phyloP scores from a whole-genome alignment of 129 eudicot species.

The Deinandra increscens region DNA sequence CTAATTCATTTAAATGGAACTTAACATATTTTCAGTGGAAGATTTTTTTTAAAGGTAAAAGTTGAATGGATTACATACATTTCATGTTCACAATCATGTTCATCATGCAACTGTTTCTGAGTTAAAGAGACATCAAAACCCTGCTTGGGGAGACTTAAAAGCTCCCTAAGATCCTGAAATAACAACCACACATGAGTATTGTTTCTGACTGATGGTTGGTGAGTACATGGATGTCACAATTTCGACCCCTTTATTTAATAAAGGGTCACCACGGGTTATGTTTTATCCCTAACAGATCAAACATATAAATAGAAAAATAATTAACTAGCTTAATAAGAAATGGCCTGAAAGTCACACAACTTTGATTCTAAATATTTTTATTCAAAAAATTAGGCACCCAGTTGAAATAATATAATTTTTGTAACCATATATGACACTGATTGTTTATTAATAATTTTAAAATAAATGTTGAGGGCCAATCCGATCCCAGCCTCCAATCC shows the following conservation, averaged over 20 bases:
- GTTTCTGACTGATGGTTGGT: slow-evolving; percentile 14
- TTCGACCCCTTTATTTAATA: background rate
- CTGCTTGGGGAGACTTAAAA: slow-evolving; percentile 77
- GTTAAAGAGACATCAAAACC: slow-evolving; percentile 92
- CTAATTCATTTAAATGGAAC: background rate
- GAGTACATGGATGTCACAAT: background rate
- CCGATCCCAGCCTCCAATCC: background rate
- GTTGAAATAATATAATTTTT: background rate
- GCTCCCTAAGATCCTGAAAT: slow-evolving; percentile 85
- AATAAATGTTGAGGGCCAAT: background rate
- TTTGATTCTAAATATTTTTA: background rate
- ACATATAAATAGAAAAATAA: background rate
- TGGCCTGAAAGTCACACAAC: background rate
- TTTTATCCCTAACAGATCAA: background rate
- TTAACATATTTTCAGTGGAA: background rate
- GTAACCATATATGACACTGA: background rate
- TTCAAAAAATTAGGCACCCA: background rate
- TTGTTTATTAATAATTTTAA: background rate
- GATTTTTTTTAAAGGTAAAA: background rate
- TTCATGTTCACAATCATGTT: slow-evolving; percentile 65
- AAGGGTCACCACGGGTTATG: background rate
- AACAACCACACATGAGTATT: background rate
- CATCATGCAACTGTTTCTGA: slow-evolving; percentile 87
- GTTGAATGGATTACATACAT: slow-evolving; percentile 41
- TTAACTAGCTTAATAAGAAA: background rate